phyloP scores from a whole-genome alignment of 78 protist genomes.

The Emiliania huxleyi region DNA sequence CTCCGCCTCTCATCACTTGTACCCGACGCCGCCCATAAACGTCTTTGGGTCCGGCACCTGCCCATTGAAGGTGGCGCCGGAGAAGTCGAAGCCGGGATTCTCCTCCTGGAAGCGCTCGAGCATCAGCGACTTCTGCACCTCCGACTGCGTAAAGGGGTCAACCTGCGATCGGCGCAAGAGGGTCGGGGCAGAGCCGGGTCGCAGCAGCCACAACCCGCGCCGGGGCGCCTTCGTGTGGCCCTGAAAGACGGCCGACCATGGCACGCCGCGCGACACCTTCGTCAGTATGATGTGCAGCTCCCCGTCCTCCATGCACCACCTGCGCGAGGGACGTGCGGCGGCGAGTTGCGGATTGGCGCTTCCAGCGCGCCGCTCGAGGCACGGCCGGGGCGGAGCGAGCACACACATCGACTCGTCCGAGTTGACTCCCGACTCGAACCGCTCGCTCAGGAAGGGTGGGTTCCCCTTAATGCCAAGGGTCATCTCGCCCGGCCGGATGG shows the following conservation, averaged over 20 bases:
- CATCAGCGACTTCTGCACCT: neutral
- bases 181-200: no score
- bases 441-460: neutral
- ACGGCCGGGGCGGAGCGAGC: no score
- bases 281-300: neutral
- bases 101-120: constrained; percentile 19
- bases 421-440: neutral
- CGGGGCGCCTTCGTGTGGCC: neutral
- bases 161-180: neutral
- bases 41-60: constrained; percentile 12
- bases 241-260: neutral
- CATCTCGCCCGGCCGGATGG: neutral
- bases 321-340: no score
- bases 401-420: neutral
- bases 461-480: neutral
- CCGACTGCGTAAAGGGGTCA: neutral
- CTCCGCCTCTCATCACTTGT: no score
- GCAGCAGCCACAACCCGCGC: no score
- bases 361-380: no score
- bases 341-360: no score
- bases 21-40: neutral
- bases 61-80: neutral
- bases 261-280: neutral
- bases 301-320: constrained; percentile 7
- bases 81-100: constrained; percentile 22